Evolutionary conservation across 192 early-diverging fungal genomes (phyloP), one percentile per base, ranked within the genome.

Genomic region (Umbelopsis isabellina): DNA sequence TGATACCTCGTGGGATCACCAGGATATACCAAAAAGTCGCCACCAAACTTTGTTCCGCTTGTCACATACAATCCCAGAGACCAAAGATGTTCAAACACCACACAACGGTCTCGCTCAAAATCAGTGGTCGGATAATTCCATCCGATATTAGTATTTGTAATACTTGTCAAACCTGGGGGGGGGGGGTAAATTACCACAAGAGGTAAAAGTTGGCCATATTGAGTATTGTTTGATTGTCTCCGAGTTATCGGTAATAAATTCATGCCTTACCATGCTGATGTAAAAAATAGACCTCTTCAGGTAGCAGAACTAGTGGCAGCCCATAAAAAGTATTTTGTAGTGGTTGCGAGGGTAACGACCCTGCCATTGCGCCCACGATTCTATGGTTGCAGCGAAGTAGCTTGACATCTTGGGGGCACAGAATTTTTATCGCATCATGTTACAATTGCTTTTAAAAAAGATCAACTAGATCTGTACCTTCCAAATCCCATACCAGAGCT

Each of bases 11-110:
- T 73, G 1, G 91, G 91, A 48, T 93, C 91, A 61, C 89, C 89
- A 66, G 84, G 89, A 74, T 97, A 97, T 11, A 91, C 74, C 11
- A 97, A 77, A 75, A 88, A 97, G 67, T 97, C 93, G 10, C 92
- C 94, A 9, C 95, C 95, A 82, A 93, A 97, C 73, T 94, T 94
- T 66, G 88, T 80, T 25, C 91, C 94, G 16, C 81, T 74, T 1
- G 91, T 90, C 6, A 95, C 71, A 74, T 82, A 94, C 69, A 83
- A 93, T 4, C 89, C 85, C 5, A 79, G 75, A 1, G 75, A 48
- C 87, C 91, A 91, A 21, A 97, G 78, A 65, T 89, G 77, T 46
- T 77, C 75, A 78, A 85, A 97, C 10, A 94, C 75, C 18, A 64
- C 68, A 41, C 72, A 83, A 22, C 78, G 80, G 44, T 74, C 18